Conservation (phyloP, 306 rosid genomes). For the Cicer cuneatum region DNA sequence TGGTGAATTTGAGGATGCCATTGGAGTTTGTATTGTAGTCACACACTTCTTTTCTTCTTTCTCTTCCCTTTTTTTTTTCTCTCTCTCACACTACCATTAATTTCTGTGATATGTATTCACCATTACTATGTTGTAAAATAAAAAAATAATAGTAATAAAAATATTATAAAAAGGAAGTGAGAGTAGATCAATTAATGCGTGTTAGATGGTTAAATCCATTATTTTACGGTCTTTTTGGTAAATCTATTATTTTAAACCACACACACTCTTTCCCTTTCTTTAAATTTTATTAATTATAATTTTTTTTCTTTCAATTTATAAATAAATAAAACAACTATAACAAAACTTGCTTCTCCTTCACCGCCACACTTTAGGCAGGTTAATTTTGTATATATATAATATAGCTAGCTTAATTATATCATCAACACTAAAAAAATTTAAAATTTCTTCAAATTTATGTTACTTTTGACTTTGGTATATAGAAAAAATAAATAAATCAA, state of each 20-base stretch:
- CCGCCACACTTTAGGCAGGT: slow-evolving; percentile 14
- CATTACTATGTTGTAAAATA: slow-evolving; percentile 45
- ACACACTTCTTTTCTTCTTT: background rate
- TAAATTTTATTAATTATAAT: background rate
- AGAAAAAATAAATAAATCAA: background rate
- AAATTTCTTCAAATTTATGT: background rate
- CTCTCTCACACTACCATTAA: slow-evolving; percentile 48
- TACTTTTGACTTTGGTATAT: background rate
- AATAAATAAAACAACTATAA: background rate
- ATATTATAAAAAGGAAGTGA: slow-evolving; percentile 31
- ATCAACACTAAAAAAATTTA: background rate
- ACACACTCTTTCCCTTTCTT: slow-evolving; percentile 48
- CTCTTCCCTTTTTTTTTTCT: background rate
- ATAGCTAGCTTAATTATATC: background rate
- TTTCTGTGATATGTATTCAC: slow-evolving; percentile 48
- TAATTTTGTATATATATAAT: background rate
- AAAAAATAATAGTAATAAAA: slow-evolving; percentile 25
- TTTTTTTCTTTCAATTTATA: background rate
- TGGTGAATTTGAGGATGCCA: slow-evolving; percentile 66
- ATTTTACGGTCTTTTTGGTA: slow-evolving; percentile 43
- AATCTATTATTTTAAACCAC: slow-evolving; percentile 44
- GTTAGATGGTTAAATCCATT: slow-evolving; percentile 51
- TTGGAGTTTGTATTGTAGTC: background rate
- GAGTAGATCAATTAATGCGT: slow-evolving; percentile 47
- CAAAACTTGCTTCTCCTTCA: slow-evolving; percentile 1